Percentiles rank a stretch among this genome's conserved stretches.
These are phyloP conservation scores for Verticillium longisporum DNA, from an alignment of 2,329 filamentous ascomycete genomes.

Conservation along the genomic window DNA sequence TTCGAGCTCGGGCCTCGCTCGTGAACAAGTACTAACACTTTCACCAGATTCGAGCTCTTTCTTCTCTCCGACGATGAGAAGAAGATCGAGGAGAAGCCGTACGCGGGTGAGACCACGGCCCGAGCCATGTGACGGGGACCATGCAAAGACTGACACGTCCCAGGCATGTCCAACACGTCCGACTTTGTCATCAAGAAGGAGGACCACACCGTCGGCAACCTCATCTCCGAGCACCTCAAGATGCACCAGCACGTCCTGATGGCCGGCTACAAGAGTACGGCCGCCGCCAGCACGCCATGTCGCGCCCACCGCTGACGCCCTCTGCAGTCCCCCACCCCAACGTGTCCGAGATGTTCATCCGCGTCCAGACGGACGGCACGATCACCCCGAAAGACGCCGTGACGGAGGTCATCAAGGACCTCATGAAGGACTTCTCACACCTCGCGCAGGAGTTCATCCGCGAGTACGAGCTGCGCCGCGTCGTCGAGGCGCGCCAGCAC, in stretches of 20 bases:
- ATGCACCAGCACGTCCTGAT: conserved; percentile 79
- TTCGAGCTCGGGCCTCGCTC: conserved; percentile 9
- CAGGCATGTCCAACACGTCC: conserved; percentile 88
- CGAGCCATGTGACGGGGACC: background rate
- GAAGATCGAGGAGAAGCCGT: conserved; percentile 83
- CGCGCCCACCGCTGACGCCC: conserved; percentile 7
- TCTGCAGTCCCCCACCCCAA: conserved; percentile 50
- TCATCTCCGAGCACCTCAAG: conserved; percentile 80
- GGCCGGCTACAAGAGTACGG: conserved; percentile 80
- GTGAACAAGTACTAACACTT: background rate
- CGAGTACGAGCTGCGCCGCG: conserved; percentile 83
- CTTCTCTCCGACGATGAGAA: conserved; percentile 82
- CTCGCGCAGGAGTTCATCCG: conserved; percentile 86
- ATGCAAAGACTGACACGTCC: background rate
- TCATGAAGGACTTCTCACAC: conserved; percentile 74
- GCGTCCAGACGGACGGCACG: conserved; percentile 85
- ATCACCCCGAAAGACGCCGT: conserved; percentile 87
- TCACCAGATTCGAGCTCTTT: conserved; percentile 81
- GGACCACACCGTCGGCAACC: conserved; percentile 90
- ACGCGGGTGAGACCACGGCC: conserved; percentile 64
- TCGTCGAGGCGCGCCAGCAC: conserved; percentile 52
- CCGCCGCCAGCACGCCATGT: background rate
- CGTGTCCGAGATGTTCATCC: conserved; percentile 58
- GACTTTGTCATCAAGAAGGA: conserved; percentile 96
- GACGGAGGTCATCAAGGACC: conserved; percentile 69